Evolutionary conservation across 257 asterid genomes (phyloP), one percentile per base, ranked within the genome.

Genomic region (Solanum chmielewskii): DNA sequence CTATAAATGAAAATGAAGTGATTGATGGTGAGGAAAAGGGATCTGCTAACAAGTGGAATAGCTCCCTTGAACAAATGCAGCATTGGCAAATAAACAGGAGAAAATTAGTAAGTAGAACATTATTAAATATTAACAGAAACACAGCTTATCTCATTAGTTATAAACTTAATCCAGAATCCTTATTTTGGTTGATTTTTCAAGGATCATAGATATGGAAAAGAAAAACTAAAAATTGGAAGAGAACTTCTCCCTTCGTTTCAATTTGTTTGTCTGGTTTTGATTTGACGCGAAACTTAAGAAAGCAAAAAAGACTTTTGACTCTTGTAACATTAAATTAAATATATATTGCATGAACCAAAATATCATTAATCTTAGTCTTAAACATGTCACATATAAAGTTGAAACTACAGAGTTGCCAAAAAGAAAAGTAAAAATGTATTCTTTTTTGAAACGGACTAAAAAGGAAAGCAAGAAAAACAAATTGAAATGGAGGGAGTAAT

Each of bases 21-120:
- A 89, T 91, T 94, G 93, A 93, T 89, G 98, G 92, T 86, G 94
- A 92, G 71, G 88, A 87, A 33, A 90, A 88, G 84, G 98, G 92
- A 85, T 91, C 98, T 73, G 91, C 91, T 93, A 94, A 92, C 45
- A 81, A 49, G 85, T 96, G 98, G 98, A 94, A 93, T 87, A 96
- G 97, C 89, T 94, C 98, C 83, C 92, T 80, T 6, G 98, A 96
- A 89, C 98, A 96, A 91, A 91, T 96, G 91, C 97, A 96, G 88
- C 98, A 95, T 90, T 96, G 98, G 98, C 95, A 96, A 90, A 90
- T 89, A 94, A 96, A 96, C 89, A 91, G 98, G 88, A 92, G 98
- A 89, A 96, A 94, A 90, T 90, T 96, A 92, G 98, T 96, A 92
- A 93, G 94, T 73, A 42, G n/a, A 18, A 20, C 39, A 62, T 31